phyloP scores from a whole-genome alignment of 345 rosid species.

The Populus ilicifolia region DNA sequence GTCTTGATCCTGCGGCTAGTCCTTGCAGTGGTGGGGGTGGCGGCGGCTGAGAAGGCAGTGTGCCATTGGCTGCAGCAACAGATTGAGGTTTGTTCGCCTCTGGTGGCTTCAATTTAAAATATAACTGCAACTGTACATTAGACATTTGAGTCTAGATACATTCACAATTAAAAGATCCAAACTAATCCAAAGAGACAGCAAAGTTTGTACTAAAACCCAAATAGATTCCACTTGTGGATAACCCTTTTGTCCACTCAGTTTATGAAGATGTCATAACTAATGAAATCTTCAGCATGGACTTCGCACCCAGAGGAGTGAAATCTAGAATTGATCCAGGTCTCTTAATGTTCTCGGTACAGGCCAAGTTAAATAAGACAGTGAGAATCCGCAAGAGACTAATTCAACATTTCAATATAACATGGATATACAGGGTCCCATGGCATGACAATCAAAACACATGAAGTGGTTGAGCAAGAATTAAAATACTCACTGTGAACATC shows the following conservation, averaged over 20 bases:
- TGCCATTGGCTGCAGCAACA: constrained; percentile 56
- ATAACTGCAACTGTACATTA: constrained; percentile 71
- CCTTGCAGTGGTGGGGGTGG: constrained; percentile 75
- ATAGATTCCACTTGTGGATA: neutral
- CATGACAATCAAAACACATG: neutral
- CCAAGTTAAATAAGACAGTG: neutral
- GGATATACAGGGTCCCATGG: neutral
- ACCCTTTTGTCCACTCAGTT: neutral
- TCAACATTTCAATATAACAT: neutral
- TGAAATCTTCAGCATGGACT: neutral
- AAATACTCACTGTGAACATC: constrained; percentile 84
- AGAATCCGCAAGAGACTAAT: neutral
- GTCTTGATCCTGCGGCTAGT: constrained; percentile 51
- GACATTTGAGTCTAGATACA: constrained; percentile 3
- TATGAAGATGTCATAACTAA: neutral
- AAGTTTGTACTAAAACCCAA: neutral
- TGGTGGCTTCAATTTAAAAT: constrained; percentile 73
- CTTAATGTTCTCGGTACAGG: neutral
- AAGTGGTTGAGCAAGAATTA: neutral
- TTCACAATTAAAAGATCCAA: neutral
- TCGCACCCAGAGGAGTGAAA: neutral
- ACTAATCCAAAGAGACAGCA: neutral
- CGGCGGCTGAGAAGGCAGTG: constrained; percentile 49
- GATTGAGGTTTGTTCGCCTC: constrained; percentile 75
- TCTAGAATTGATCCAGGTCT: neutral